Conservation (phyloP, 1,284 basidiomycete species). For the Papiliotrema laurentii region DNA sequence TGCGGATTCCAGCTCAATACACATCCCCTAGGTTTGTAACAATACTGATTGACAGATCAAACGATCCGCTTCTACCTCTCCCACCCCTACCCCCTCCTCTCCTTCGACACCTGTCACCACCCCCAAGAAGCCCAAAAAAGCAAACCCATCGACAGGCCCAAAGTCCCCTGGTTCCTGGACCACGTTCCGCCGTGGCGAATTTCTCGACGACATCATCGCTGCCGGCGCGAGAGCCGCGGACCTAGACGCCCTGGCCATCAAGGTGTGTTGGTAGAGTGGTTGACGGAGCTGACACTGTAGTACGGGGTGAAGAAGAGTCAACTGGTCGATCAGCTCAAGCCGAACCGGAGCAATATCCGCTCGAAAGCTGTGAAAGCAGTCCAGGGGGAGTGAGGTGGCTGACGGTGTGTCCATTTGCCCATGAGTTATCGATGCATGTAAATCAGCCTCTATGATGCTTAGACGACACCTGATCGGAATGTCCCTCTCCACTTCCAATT, state of each 20-base stretch:
- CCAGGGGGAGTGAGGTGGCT: constrained; percentile 3
- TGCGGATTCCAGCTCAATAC: too few relatives aligned
- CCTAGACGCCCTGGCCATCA: constrained; percentile 13
- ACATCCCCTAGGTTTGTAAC: background rate
- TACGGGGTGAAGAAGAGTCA: constrained; percentile 15
- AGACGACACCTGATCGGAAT: too few relatives aligned
- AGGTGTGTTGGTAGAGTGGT: constrained; percentile 11
- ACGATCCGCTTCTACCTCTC: background rate
- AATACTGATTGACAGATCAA: background rate
- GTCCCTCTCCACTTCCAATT: too few relatives aligned
- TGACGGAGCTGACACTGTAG: background rate
- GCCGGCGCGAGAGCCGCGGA: constrained; percentile 18
- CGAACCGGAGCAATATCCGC: constrained; percentile 13
- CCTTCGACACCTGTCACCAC: background rate
- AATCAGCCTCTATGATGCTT: too few relatives aligned
- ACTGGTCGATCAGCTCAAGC: constrained; percentile 18
- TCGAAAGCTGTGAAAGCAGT: constrained; percentile 10
- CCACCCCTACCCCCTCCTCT: background rate
- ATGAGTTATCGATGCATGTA: too few relatives aligned
- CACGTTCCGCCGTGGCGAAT: background rate
- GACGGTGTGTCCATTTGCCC: too few relatives aligned
- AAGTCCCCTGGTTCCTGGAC: too few relatives aligned
- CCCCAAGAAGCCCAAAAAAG: background rate
- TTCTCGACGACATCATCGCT: constrained; percentile 25
- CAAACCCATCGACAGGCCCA: background rate